A percentile compares a stretch with the other conserved stretches of the same genome.
Evolutionary conservation across 768 basidiomycete species (phyloP).

Genomic region (Suillus luteus): DNA sequence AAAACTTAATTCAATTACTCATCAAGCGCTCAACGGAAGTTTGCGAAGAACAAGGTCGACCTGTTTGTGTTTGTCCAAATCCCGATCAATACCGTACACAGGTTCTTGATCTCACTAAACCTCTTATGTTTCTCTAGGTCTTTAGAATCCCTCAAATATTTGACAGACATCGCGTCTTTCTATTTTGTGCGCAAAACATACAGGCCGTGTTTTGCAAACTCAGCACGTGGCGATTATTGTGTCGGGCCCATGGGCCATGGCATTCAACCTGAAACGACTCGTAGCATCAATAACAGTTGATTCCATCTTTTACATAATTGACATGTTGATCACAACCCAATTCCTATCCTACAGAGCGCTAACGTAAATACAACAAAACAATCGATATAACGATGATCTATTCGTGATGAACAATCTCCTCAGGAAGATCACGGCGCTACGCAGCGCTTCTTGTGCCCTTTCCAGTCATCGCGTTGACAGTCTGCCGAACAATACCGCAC

Average conservation of each 20-base stretch:
- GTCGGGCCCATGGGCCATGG: neutral
- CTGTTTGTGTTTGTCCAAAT: too few species aligned
- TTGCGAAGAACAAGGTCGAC: too few species aligned
- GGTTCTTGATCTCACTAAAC: too few species aligned
- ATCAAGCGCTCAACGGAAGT: too few species aligned
- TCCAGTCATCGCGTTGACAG: conserved; percentile 53
- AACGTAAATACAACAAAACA: neutral
- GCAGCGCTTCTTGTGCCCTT: conserved; percentile 43
- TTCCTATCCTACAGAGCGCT: neutral
- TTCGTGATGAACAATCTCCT: neutral
- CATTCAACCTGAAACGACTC: neutral
- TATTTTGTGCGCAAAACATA: too few species aligned
- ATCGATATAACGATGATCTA: neutral
- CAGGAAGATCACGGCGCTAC: neutral
- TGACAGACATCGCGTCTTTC: too few species aligned
- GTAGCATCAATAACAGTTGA: neutral
- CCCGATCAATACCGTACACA: too few species aligned
- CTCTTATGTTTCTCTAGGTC: too few species aligned
- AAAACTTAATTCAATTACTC: too few species aligned
- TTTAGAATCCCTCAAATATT: too few species aligned
- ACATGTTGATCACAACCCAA: neutral
- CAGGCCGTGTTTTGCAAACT: too few species aligned
- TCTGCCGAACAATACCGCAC: conserved; percentile 44
- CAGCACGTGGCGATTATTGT: neutral
- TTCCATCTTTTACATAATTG: neutral